Base-by-base conservation (phyloP, 2,329 filamentous ascomycete species). In the Reticulascus tulasneorum region DNA sequence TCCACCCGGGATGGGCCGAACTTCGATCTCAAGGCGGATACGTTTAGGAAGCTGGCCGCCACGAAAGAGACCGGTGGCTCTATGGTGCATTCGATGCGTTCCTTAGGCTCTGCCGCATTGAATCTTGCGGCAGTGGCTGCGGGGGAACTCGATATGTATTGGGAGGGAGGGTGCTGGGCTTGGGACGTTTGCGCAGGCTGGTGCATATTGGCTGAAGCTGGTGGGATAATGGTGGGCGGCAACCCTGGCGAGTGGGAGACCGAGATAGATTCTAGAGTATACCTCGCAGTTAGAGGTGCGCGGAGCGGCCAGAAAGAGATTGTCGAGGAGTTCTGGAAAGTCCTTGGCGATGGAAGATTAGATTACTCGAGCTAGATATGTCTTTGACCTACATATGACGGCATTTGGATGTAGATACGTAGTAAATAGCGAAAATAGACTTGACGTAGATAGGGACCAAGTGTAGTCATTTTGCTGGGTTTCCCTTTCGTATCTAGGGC, bases 101-200 rank as follows among this genome's bases (percentile, higher is more conserved):
- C 71, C 23, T 61, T 87, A 43, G 86, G 86, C 3, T 81, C 75
- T 33, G 86, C 86, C 7, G 86, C 86, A 25, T 64, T 91, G 50
- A 90, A 90, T 57, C 59, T 90, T 13, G 86, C 83, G 38, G 74
- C 71, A 24, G 81, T 87, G 4, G 86, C 86, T 4, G 75, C 77
- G 9, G 86, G 86, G 0, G 73, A 79, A 56, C 49, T 87, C 18
- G 86, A 91, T 55, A 51, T 78, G 16, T 91, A 87, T 56, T 91
- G 86, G 86, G 86, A 91, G 62, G 84, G 82, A 23, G 86, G 86
- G 1, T 88, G 84, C 59, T 91, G 84, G 76, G 84, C 85, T 2
- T 91, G 86, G 86, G 86, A 91, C 56, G 86, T 91, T 3, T 86
- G 83, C 53, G 86, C 86, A 6, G 86, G 81, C 0, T 90, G 85